Evolutionary conservation across 116 monocot species (phyloP).

Genomic region (Trichopus zeylanicus): DNA sequence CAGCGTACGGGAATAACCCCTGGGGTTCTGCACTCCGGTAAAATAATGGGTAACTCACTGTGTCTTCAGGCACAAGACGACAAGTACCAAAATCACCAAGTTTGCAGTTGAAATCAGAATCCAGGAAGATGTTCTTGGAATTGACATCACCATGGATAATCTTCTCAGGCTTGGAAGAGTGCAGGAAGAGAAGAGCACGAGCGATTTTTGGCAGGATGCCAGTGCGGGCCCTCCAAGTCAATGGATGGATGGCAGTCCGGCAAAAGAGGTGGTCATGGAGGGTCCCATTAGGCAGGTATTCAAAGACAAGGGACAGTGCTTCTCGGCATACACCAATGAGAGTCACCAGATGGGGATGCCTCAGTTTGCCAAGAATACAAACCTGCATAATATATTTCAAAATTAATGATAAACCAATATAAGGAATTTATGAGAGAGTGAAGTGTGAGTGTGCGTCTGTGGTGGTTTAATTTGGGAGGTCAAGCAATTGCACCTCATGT

Average conservation of each 20-base stretch:
- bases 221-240: conserved; percentile 49
- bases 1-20: conserved; percentile 37
- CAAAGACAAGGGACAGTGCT: conserved; percentile 57
- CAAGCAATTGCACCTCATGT: conserved; percentile 36
- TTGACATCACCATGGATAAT: conserved; percentile 76
- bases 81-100: conserved; percentile 50
- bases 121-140: conserved; percentile 59
- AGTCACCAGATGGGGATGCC: conserved; percentile 64
- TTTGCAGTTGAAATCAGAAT: conserved; percentile 50
- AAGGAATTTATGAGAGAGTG: no score
- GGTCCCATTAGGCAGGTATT: conserved; percentile 66
- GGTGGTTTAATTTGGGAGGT: no score
- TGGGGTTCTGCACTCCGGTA: conserved; percentile 18
- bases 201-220: conserved; percentile 45
- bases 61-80: conserved; percentile 30
- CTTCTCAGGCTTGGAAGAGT: conserved; percentile 60
- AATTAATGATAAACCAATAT: neutral
- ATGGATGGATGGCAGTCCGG: conserved; percentile 8
- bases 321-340: conserved; percentile 61
- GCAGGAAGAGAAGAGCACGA: conserved; percentile 58
- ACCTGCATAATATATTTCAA: conserved; percentile 29
- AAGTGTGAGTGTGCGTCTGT: no score
- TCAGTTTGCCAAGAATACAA: conserved; percentile 51
- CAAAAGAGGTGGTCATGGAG: conserved; percentile 45
- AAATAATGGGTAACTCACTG: conserved; percentile 15